Evolutionary conservation across 371 early-diverging fungal species (phyloP).

Genomic region (Actinomortierella ambigua): DNA sequence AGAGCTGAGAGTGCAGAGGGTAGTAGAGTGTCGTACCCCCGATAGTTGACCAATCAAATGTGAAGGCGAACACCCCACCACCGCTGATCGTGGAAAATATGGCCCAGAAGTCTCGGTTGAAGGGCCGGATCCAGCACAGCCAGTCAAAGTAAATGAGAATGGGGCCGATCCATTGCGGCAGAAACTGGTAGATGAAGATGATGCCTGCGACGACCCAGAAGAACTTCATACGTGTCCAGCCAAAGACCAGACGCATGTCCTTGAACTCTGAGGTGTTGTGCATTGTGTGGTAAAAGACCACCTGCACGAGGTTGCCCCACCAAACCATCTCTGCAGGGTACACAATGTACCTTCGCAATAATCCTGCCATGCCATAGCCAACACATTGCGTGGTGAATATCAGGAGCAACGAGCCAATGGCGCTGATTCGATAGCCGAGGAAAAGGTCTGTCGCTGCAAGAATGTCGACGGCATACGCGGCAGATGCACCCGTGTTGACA

Average conservation of each 20-base stretch:
- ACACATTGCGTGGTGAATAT: conserved; percentile 68
- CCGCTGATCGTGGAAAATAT: conserved; percentile 50
- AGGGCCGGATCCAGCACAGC: conserved; percentile 64
- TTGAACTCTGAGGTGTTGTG: conserved; percentile 37
- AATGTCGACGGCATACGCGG: conserved; percentile 52
- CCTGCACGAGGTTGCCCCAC: conserved; percentile 76
- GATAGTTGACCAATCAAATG: conserved; percentile 80
- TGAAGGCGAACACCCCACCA: conserved; percentile 65
- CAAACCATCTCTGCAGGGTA: conserved; percentile 84
- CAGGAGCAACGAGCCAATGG: conserved; percentile 54
- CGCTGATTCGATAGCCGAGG: conserved; percentile 50
- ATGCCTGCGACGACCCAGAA: conserved; percentile 48
- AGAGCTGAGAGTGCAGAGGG: conserved; percentile 34
- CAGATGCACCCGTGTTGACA: conserved; percentile 24
- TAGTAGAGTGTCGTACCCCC: conserved; percentile 25
- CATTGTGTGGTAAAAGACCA: conserved; percentile 50
- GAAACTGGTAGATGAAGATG: conserved; percentile 61
- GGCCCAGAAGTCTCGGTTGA: conserved; percentile 30
- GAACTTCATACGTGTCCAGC: conserved; percentile 33
- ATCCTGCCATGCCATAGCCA: conserved; percentile 86
- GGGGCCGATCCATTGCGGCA: conserved; percentile 50
- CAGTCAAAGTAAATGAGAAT: conserved; percentile 59
- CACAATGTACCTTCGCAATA: conserved; percentile 75
- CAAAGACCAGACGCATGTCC: conserved; percentile 33
- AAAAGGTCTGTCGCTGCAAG: conserved; percentile 60